phyloP scores from a whole-genome alignment of 2,329 filamentous ascomycete genomes.

The Cephalotrichum gorgonifer region DNA sequence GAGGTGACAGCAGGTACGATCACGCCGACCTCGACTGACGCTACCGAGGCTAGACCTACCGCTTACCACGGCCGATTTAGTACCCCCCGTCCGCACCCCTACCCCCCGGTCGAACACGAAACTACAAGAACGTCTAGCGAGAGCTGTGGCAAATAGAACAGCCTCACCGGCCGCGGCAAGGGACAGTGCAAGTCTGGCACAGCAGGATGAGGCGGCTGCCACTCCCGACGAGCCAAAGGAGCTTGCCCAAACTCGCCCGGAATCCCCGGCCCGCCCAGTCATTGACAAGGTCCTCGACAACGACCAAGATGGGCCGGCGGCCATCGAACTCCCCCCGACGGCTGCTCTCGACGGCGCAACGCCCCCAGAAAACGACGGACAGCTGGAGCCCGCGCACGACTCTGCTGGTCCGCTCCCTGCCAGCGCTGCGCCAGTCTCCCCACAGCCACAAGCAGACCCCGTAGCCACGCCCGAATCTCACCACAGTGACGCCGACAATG shows the following conservation, averaged over 20 bases:
- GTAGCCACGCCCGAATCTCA: background rate
- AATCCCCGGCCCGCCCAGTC: background rate
- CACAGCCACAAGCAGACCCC: background rate
- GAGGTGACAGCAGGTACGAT: background rate
- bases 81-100: slow-evolving; percentile 5
- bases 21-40: background rate
- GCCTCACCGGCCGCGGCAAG: background rate
- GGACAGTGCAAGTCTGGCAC: background rate
- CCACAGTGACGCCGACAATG: background rate
- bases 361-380: too few species aligned
- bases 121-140: slow-evolving; percentile 80
- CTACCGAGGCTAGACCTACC: background rate
- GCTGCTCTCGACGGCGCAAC: too few species aligned
- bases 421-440: background rate
- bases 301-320: background rate
- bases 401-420: slow-evolving; percentile 3
- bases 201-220: background rate
- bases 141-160: slow-evolving; percentile 65
- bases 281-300: background rate
- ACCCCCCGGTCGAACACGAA: slow-evolving; percentile 51
- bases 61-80: background rate
- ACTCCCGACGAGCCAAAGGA: background rate
- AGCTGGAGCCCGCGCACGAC: too few species aligned
- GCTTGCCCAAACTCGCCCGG: background rate
- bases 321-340: background rate